Conservation (phyloP, 257 asterid species). For the Dorcoceras hygrometricum region DNA sequence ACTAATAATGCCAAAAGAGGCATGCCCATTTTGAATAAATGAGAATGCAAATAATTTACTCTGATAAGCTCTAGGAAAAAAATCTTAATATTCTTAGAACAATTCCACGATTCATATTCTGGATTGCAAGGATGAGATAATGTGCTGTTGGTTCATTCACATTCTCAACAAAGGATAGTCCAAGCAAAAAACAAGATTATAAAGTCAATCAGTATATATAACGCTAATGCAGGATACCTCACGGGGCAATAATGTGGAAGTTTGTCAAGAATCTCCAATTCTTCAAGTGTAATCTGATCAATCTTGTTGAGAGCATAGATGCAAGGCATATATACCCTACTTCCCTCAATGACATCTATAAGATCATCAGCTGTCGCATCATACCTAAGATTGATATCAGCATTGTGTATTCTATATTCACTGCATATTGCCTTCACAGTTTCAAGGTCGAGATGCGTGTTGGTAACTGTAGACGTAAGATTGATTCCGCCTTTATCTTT, state of each 20-base stretch:
- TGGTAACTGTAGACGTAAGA: slow-evolving; percentile 78
- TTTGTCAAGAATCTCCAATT: slow-evolving; percentile 92
- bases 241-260: slow-evolving; percentile 97
- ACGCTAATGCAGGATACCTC: slow-evolving; percentile 48
- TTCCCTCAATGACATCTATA: slow-evolving; percentile 95
- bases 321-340: slow-evolving; percentile 92
- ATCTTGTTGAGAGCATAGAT: slow-evolving; percentile 90
- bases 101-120: background rate
- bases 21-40: background rate
- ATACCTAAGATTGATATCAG: slow-evolving; percentile 77
- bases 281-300: slow-evolving; percentile 97
- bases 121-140: background rate
- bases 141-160: background rate
- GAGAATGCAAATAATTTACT: slow-evolving; percentile 2
- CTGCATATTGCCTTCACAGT: slow-evolving; percentile 97
- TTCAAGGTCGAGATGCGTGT: slow-evolving; percentile 87
- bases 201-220: background rate
- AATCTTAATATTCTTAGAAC: background rate
- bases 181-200: slow-evolving; percentile 11
- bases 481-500: slow-evolving; percentile 96
- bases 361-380: slow-evolving; percentile 99
- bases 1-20: background rate
- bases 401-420: slow-evolving; percentile 92
- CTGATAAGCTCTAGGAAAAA: slow-evolving; percentile 1
- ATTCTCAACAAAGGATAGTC: background rate